phyloP scores from a whole-genome alignment of 495 filamentous ascomycete species.

The Penicillium cataractarum region DNA sequence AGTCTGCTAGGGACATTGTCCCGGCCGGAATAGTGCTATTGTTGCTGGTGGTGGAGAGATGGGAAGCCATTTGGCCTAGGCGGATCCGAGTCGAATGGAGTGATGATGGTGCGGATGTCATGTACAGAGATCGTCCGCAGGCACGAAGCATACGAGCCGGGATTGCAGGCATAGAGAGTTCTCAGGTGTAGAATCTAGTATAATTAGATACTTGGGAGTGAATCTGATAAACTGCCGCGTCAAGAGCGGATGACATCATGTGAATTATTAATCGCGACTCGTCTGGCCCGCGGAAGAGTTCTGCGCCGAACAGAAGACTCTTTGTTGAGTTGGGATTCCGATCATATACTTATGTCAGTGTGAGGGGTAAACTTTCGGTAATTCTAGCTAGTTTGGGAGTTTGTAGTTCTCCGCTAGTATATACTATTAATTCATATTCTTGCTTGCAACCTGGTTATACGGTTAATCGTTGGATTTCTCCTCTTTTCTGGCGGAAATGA shows the following conservation, averaged over 20 bases:
- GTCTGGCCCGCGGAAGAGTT: not conserved
- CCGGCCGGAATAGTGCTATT: slow-evolving; percentile 17
- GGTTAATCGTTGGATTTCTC: not conserved
- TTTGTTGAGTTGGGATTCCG: too few relatives aligned
- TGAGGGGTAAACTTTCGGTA: not conserved
- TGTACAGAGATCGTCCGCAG: slow-evolving; percentile 23
- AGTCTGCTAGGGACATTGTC: slow-evolving; percentile 58
- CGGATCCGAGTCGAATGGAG: slow-evolving; percentile 16
- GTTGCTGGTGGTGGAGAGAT: slow-evolving; percentile 45
- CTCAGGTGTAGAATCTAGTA: too few relatives aligned
- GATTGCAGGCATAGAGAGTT: slow-evolving; percentile 14
- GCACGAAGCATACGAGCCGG: slow-evolving; percentile 12
- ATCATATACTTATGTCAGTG: not conserved
- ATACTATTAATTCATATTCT: not conserved
- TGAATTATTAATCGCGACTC: slow-evolving; percentile 24
- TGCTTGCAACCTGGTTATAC: not conserved
- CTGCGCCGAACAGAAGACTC: not conserved
- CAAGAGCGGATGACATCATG: slow-evolving; percentile 30
- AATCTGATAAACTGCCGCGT: slow-evolving; percentile 14
- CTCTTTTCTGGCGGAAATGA: not conserved
- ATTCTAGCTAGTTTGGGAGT: not conserved
- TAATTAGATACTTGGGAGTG: too few relatives aligned
- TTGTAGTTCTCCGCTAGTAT: too few relatives aligned
- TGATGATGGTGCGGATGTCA: slow-evolving; percentile 27
- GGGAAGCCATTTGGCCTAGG: slow-evolving; percentile 54